A percentile compares a stretch with the other conserved stretches of the same genome.
phyloP scores from a whole-genome alignment of 2,329 filamentous ascomycete genomes.

The Aureobasidium subglaciale region DNA sequence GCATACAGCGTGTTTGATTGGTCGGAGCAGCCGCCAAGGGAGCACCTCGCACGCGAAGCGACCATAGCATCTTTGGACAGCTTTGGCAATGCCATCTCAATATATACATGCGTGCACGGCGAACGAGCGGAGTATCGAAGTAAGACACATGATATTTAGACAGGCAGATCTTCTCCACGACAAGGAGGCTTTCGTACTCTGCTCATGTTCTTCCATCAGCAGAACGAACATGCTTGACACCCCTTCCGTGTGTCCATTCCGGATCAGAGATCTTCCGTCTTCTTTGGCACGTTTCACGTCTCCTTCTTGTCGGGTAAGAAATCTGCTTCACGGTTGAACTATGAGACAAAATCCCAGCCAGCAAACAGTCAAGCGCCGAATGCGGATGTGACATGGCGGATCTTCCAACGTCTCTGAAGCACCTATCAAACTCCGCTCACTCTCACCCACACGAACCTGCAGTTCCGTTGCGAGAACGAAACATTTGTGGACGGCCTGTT shows the following conservation, averaged over 20 bases:
- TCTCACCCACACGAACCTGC: neutral
- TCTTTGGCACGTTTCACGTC: constrained; percentile 1
- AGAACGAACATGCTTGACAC: neutral
- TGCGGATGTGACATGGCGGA: neutral
- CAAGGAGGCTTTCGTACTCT: neutral
- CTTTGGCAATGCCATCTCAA: constrained; percentile 11
- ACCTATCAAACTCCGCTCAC: constrained; percentile 4
- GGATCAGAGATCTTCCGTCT: neutral
- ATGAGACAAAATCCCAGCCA: constrained; percentile 3
- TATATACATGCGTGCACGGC: neutral
- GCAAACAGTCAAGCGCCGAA: constrained; percentile 2
- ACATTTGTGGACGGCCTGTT: neutral
- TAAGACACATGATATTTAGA: constrained; percentile 7
- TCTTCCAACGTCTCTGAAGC: neutral
- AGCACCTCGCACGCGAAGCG: neutral
- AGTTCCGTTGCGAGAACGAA: constrained; percentile 1
- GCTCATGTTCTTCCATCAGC: neutral
- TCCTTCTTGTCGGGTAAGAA: neutral
- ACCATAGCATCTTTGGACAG: neutral
- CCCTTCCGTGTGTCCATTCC: constrained; percentile 5
- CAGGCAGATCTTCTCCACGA: neutral
- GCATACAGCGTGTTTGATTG: neutral
- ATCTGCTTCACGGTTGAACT: neutral
- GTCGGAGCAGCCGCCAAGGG: neutral
- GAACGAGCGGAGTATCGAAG: constrained; percentile 6